These are phyloP conservation scores for Ceratocystis cacaofunesta DNA, from an alignment of 2,329 filamentous ascomycete species.

Conservation along the genomic window DNA sequence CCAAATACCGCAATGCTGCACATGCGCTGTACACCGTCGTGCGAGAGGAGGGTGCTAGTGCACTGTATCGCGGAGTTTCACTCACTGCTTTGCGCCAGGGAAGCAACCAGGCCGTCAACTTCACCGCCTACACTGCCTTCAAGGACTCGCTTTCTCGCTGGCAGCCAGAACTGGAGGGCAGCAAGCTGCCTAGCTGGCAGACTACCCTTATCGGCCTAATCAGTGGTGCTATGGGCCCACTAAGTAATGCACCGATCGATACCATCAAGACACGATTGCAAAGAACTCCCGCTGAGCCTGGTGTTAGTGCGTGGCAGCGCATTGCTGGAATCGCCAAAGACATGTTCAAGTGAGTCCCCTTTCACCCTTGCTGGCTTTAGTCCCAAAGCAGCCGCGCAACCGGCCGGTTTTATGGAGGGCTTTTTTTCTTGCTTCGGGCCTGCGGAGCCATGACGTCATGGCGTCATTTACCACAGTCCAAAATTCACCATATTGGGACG, in stretches of 20 bases:
- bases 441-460: slow-evolving; percentile 16
- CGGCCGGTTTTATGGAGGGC: background rate
- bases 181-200: slow-evolving; percentile 68
- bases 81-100: slow-evolving; percentile 89
- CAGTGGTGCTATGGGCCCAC: slow-evolving; percentile 83
- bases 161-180: slow-evolving; percentile 53
- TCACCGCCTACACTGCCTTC: slow-evolving; percentile 92
- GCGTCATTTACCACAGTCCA: background rate
- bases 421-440: background rate
- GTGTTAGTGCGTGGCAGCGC: slow-evolving; percentile 63
- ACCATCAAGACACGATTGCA: slow-evolving; percentile 97
- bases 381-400: background rate
- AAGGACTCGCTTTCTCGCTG: slow-evolving; percentile 59
- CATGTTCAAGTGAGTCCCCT: slow-evolving; percentile 56
- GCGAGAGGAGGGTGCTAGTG: slow-evolving; percentile 74
- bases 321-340: slow-evolving; percentile 66
- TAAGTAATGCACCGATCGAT: slow-evolving; percentile 95
- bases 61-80: slow-evolving; percentile 84
- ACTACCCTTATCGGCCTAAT: slow-evolving; percentile 84
- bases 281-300: slow-evolving; percentile 68
- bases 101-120: slow-evolving; percentile 96
- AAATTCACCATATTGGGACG: background rate
- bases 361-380: background rate
- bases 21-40: slow-evolving; percentile 73
- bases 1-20: slow-evolving; percentile 93